Base-by-base conservation (phyloP, 1,139 yeast genomes). In the Yamadazyma sp. region DNA sequence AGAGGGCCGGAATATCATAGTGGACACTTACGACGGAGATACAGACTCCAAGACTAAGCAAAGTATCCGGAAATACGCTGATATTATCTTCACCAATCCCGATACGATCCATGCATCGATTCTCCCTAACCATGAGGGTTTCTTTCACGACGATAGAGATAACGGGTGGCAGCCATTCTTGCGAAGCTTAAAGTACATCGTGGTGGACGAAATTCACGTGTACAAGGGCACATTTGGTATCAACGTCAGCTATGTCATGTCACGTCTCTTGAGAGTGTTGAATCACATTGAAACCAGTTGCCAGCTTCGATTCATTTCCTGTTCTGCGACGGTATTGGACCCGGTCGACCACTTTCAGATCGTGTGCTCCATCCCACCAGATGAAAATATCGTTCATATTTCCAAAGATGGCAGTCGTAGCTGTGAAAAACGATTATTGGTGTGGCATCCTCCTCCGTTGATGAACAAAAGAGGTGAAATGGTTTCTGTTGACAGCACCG, bases 1-100 rank as follows among this genome's bases (percentile, higher is more conserved):
- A 57, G 65, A 27, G 41, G 44, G 41, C 14, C 46, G 63, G 23
- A 60, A 62, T 11, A 62, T 76, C 4, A 54, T 67, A 1, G 86
- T 84, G 1, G 90, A 85, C 35, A 86, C 97, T 0, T 92, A 80
- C 53, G 99, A 92, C 59, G 98, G 98, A 3, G 99, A 92, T 57
- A 90, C 97, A 0, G 84, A 82, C 1, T 54, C 67, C 26, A 65
- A 66, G 4, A 68, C 68, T 12, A 67, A 97, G 27, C 57, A 61
- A 1, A 53, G 55, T 16, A 76, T 88, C 16, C 69, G 88, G 37
- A 67, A 70, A 20, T 68, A 68, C 38, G 88, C 96, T 0, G 81
- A 84, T 41, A 84, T 92, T 4, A 81, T 92, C 8, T 88, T 92
- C 57, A 87, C 97, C 0, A 92, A 92, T 53, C 99, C 98, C 0